phyloP scores from a whole-genome alignment of 176 grass and related monocot species.

The Juncus inflexus region DNA sequence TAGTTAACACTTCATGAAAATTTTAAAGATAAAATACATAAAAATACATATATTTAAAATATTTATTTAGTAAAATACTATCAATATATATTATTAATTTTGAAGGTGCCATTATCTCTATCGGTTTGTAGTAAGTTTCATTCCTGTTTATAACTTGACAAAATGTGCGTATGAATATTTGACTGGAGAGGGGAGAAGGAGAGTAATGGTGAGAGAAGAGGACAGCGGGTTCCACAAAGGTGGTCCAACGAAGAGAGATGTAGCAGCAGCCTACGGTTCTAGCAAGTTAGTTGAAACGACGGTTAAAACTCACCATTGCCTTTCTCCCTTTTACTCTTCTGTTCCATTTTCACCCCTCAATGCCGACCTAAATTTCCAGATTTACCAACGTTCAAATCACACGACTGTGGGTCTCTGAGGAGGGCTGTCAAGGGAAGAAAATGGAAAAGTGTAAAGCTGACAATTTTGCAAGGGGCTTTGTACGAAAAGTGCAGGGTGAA shows the following conservation, averaged over 20 bases:
- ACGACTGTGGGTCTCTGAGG: background rate
- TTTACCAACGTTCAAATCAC: constrained; percentile 30
- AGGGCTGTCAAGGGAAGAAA: constrained; percentile 3
- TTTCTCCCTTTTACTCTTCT: background rate
- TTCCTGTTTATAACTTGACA: background rate
- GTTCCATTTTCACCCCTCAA: constrained; percentile 39
- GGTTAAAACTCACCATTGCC: constrained; percentile 28
- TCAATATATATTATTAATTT: too few relatives aligned
- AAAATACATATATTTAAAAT: too few relatives aligned
- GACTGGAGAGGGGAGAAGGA: background rate
- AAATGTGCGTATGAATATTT: background rate
- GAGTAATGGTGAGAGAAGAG: background rate
- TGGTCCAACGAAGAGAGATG: background rate
- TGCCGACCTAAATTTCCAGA: constrained; percentile 7
- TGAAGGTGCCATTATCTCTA: too few relatives aligned
- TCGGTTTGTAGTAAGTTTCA: too few relatives aligned
- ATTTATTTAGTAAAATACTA: too few relatives aligned
- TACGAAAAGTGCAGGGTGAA: constrained; percentile 11
- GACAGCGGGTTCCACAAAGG: background rate
- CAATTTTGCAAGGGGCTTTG: background rate
- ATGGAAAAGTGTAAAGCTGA: constrained; percentile 4
- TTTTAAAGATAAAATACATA: too few relatives aligned
- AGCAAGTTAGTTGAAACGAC: constrained; percentile 28
- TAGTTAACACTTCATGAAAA: too few relatives aligned
- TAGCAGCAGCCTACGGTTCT: constrained; percentile 6